Base-by-base conservation (phyloP, 805 yeast species). In the Pichia gijzeniarum region DNA sequence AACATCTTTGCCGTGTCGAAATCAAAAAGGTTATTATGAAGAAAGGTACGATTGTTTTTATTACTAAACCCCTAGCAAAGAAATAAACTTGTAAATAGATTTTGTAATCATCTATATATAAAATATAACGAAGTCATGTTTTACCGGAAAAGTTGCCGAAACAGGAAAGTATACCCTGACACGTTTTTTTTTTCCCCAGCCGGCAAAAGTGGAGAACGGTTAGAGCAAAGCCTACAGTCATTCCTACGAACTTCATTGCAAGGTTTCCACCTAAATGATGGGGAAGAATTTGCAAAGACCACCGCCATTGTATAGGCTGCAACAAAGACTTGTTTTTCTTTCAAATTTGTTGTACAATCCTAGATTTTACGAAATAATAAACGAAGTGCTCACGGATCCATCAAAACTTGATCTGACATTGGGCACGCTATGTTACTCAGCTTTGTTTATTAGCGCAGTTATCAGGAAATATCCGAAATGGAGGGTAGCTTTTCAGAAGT, bases 1-100 rank as follows among this genome's bases (percentile, higher is more conserved):
- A 71, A 44, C 73, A 70, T 62, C 50, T 82, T 2, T 53, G 45
- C 0, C 69, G 60, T 20, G 73, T 71, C 44, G 53, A 51, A 0
- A 65, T 82, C 38, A 72, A 69, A 45, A 81, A 76, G 54, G 56
- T 80, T 40, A 80, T 87, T 19, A 59, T 73, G 42, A 84, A 81
- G 50, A 52, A 48, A 22, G 48, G 48, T 16, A 48, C 63, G 1
- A 36, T 62, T 35, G 59, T 62, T 18, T 53, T 62, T 36, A 54
- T 62, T 7, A n/a, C 30, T 3, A 36, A 16, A 16, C 31, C 13
- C 10, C 10, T 6, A 10, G 28, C 28, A 7, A 40, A 32, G 3
- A 41, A 28, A 27, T 17, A 12, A 28, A 21, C 19, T 3, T 37
- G 41, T 37, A 20, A 30, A 43, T 43, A 42, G 28, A 22, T 21